Evolutionary conservation across 176 grass and related monocot genomes (phyloP).

Genomic region (Musa beccarii): DNA sequence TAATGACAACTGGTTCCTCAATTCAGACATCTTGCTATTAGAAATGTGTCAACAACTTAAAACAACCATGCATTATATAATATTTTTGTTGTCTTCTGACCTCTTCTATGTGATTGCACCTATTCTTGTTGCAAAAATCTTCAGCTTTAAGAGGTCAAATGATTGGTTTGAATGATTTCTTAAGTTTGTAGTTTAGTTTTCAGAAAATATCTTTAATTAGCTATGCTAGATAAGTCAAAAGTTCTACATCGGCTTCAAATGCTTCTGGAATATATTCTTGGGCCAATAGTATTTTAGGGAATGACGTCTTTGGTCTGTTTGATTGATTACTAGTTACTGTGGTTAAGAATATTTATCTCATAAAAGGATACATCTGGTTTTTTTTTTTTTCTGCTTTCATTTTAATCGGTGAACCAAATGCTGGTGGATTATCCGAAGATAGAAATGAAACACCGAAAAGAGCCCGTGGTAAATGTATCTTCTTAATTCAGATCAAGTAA

Average conservation of each 20-base stretch:
- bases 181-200: too few relatives aligned
- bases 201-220: too few relatives aligned
- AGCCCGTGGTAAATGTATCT: not conserved
- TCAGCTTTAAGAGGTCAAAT: too few relatives aligned
- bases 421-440: not conserved
- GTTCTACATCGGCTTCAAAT: too few relatives aligned
- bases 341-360: not conserved
- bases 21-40: not conserved
- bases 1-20: too few relatives aligned
- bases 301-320: not conserved
- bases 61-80: not conserved
- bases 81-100: too few relatives aligned
- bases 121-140: too few relatives aligned
- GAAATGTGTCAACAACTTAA: not conserved
- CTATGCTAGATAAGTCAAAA: too few relatives aligned
- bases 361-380: not conserved
- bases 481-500: not conserved
- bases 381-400: not conserved
- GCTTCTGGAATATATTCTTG: too few relatives aligned
- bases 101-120: too few relatives aligned
- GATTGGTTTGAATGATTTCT: too few relatives aligned
- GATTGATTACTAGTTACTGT: not conserved
- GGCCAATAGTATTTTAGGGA: not conserved
- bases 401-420: not conserved
- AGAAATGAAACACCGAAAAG: not conserved